Conservation (phyloP, 192 early-diverging fungal species). For the Polychytrium aggregatum region DNA sequence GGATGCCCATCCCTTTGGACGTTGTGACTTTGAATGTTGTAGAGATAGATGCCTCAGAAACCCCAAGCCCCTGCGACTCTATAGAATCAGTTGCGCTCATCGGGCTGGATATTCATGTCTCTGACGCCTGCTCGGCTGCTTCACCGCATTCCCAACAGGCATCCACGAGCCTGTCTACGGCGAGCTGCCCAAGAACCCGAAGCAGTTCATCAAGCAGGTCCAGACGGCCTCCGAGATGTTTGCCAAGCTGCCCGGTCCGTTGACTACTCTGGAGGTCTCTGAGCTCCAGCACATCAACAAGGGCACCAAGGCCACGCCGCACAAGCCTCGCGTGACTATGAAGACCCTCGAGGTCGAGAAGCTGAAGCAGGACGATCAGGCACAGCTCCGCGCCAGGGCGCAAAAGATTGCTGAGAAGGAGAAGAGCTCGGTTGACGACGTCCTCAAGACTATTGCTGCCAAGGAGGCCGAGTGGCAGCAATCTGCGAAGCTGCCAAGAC, state of each 20-base stretch:
- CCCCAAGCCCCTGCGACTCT: no score
- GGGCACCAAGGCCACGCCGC: background rate
- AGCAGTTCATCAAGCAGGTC: background rate
- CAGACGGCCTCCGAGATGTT: constrained; percentile 11
- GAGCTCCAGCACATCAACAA: constrained; percentile 18
- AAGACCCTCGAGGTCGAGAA: no score
- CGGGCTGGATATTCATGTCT: no score
- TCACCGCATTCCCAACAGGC: constrained; percentile 11
- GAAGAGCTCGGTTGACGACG: constrained; percentile 3
- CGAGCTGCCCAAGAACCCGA: constrained; percentile 6
- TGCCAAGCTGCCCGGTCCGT: constrained; percentile 7
- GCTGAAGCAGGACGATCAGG: background rate
- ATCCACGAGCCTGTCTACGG: constrained; percentile 44
- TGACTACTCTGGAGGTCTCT: constrained; percentile 10
- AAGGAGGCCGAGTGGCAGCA: background rate
- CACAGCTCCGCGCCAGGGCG: no score
- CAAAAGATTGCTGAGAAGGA: background rate
- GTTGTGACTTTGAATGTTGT: no score
- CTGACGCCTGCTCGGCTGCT: no score
- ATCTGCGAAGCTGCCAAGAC: constrained; percentile 14
- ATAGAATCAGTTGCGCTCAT: no score
- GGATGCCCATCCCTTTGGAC: no score
- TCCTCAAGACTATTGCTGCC: no score
- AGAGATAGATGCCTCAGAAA: no score
- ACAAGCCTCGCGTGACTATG: no score